A percentile compares a stretch with the other conserved stretches of the same genome.
phyloP scores from a whole-genome alignment of 768 basidiomycete species.

The Daedaleopsis sinensis region DNA sequence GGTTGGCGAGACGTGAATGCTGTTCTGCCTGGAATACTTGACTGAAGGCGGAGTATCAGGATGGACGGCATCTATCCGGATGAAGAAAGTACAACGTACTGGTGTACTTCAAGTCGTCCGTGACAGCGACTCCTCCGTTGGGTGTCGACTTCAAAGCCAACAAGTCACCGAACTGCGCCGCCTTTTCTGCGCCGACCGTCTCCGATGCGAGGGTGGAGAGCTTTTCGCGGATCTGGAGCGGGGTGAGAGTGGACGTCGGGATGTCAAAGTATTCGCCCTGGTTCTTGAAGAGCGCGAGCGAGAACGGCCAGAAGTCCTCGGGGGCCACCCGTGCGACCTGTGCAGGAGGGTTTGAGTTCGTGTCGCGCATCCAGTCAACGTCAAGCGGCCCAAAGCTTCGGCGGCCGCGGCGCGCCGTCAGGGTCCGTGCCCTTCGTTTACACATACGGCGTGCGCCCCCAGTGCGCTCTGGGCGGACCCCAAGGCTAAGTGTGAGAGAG shows the following conservation, averaged over 20 bases:
- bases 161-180: conserved; percentile 60
- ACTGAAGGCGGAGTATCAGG: conserved; percentile 47
- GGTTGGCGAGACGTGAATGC: conserved; percentile 90
- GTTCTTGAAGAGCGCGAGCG: conserved; percentile 63
- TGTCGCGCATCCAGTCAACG: neutral
- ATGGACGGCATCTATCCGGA: neutral
- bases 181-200: conserved; percentile 53
- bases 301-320: conserved; percentile 80
- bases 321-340: conserved; percentile 75
- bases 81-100: conserved; percentile 53
- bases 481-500: neutral
- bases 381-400: neutral
- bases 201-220: conserved; percentile 61
- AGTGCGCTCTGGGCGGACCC: neutral
- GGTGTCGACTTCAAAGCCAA: conserved; percentile 61
- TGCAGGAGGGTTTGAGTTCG: conserved; percentile 5
- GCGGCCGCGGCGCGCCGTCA: neutral
- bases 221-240: conserved; percentile 73
- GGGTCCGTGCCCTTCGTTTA: neutral
- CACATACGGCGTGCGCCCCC: neutral
- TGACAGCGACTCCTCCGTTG: conserved; percentile 83
- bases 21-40: conserved; percentile 89
- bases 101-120: conserved; percentile 88
- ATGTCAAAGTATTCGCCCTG: conserved; percentile 85
- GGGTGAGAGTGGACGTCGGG: conserved; percentile 65